Evolutionary conservation across 768 basidiomycete species (phyloP).

Genomic region (Collybia sp.): DNA sequence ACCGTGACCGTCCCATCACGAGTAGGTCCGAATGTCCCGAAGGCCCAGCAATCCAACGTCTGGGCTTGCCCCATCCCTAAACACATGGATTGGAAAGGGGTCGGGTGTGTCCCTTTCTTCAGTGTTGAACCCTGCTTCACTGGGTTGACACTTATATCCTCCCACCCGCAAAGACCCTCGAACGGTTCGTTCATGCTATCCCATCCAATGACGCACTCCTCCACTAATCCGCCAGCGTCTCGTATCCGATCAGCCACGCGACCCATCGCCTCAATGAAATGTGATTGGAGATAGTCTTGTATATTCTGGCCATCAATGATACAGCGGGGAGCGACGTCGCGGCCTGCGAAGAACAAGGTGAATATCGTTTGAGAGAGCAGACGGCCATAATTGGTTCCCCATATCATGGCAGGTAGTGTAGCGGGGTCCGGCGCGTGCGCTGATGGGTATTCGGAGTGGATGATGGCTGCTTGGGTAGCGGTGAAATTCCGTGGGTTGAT

Average conservation of each 20-base stretch:
- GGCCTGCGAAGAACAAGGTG: slow-evolving; percentile 92
- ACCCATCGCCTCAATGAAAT: slow-evolving; percentile 74
- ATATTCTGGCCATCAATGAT: slow-evolving; percentile 89
- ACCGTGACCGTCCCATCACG: slow-evolving; percentile 72
- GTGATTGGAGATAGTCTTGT: slow-evolving; percentile 80
- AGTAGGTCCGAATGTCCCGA: slow-evolving; percentile 74
- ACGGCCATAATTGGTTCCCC: slow-evolving; percentile 94
- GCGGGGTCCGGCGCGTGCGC: slow-evolving; percentile 61
- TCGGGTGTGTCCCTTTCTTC: slow-evolving; percentile 86
- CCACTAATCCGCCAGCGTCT: slow-evolving; percentile 71
- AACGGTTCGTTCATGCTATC: slow-evolving; percentile 95
- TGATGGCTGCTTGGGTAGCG: slow-evolving; percentile 76
- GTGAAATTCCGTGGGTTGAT: slow-evolving; percentile 84
- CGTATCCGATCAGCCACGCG: slow-evolving; percentile 70
- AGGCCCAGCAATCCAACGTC: slow-evolving; percentile 79
- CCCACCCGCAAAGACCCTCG: slow-evolving; percentile 70
- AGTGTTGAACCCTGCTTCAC: slow-evolving; percentile 63
- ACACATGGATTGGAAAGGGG: slow-evolving; percentile 76
- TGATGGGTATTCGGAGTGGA: slow-evolving; percentile 86
- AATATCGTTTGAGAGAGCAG: slow-evolving; percentile 86
- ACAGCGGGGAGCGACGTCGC: slow-evolving; percentile 87
- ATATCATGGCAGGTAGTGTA: slow-evolving; percentile 87
- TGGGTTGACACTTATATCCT: slow-evolving; percentile 64
- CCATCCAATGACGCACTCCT: slow-evolving; percentile 93
- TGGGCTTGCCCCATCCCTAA: slow-evolving; percentile 87